Evolutionary conservation across 2,329 filamentous ascomycete species (phyloP).

Genomic region (Fusarium graminum): DNA sequence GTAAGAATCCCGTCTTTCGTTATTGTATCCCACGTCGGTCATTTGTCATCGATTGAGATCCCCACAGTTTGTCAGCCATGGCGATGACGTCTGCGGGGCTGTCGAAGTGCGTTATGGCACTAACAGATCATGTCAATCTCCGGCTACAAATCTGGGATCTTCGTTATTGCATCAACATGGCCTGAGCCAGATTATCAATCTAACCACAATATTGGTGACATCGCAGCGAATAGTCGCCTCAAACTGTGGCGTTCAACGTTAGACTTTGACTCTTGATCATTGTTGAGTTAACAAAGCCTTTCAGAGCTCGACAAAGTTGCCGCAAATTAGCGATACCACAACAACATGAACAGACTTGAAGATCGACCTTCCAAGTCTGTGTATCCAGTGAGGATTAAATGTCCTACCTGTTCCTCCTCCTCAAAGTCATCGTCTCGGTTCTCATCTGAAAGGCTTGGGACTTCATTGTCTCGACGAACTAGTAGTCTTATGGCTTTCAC

Average conservation of each 20-base stretch:
- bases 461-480: too few relatives aligned
- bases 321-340: too few relatives aligned
- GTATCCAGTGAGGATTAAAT: too few relatives aligned
- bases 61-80: slow-evolving; percentile 26
- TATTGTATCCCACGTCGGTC: slow-evolving; percentile 17
- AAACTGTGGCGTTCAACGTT: background rate
- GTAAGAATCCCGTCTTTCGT: slow-evolving; percentile 24
- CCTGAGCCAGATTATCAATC: background rate
- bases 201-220: background rate
- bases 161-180: background rate
- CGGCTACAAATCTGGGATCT: fast-evolving
- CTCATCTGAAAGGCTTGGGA: too few relatives aligned
- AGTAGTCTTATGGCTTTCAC: too few relatives aligned
- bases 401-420: too few relatives aligned
- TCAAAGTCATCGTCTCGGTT: too few relatives aligned
- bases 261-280: background rate
- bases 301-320: too few relatives aligned
- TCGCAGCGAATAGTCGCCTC: background rate
- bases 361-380: too few relatives aligned
- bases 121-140: slow-evolving; percentile 9
- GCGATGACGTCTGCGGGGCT: slow-evolving; percentile 32
- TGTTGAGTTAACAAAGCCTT: too few relatives aligned
- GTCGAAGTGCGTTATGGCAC: background rate
- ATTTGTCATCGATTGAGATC: slow-evolving; percentile 23
- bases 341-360: too few relatives aligned